Conservation (phyloP, 768 basidiomycete species). For the Russula olivacea region DNA sequence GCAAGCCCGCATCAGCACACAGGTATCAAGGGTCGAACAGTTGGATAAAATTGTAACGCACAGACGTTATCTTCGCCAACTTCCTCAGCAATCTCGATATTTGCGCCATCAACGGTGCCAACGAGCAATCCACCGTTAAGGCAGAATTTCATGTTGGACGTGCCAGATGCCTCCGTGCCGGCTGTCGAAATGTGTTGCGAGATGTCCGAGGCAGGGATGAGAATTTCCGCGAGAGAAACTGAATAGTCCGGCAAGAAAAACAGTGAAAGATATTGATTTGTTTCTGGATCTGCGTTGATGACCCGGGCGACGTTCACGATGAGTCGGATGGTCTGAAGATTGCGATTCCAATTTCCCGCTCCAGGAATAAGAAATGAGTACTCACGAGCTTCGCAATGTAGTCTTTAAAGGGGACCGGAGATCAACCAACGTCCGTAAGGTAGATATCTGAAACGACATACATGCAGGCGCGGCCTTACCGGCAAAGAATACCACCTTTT, state of each 20-base stretch:
- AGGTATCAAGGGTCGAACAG: not conserved
- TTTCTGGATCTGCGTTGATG: slow-evolving; percentile 82
- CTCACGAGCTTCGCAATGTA: slow-evolving; percentile 85
- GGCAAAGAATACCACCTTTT: slow-evolving; percentile 93
- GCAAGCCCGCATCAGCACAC: not conserved
- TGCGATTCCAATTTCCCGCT: not conserved
- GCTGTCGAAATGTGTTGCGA: slow-evolving; percentile 97
- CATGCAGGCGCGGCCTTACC: slow-evolving; percentile 96
- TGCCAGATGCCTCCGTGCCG: slow-evolving; percentile 84
- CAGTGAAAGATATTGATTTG: slow-evolving; percentile 77
- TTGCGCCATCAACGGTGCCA: slow-evolving; percentile 90
- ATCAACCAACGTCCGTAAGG: slow-evolving; percentile 15
- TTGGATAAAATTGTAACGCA: slow-evolving; percentile 39
- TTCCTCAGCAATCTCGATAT: slow-evolving; percentile 95
- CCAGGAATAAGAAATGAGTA: not conserved
- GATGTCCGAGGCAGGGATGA: slow-evolving; percentile 91
- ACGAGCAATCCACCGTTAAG: slow-evolving; percentile 85
- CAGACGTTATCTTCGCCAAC: slow-evolving; percentile 90
- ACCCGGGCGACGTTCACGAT: slow-evolving; percentile 84
- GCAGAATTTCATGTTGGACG: slow-evolving; percentile 87
- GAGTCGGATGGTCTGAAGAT: slow-evolving; percentile 71
- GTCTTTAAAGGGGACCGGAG: slow-evolving; percentile 40
- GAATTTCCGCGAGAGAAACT: slow-evolving; percentile 73
- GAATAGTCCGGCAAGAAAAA: slow-evolving; percentile 98
- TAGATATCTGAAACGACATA: slow-evolving; percentile 33